phyloP scores from a whole-genome alignment of 352 stramenopile species.

The Globisporangium canariense region DNA sequence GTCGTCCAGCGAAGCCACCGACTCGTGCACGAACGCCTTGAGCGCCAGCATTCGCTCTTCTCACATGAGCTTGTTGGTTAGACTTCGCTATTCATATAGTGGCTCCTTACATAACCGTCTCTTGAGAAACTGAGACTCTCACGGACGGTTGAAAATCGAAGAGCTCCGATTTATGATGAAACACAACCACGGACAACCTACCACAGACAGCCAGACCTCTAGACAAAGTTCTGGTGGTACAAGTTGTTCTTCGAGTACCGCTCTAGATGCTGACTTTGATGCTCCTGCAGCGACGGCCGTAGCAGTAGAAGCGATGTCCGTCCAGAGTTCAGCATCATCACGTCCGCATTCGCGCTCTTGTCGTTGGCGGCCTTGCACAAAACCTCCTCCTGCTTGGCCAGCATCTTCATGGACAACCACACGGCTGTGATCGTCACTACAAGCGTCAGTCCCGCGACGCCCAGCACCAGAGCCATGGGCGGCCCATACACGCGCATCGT shows the following conservation, averaged over 20 bases:
- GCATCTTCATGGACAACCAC: slow-evolving; percentile 17
- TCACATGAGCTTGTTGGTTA: too few species aligned
- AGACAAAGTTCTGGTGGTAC: slow-evolving; percentile 6
- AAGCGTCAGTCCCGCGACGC: slow-evolving; percentile 28
- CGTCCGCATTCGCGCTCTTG: slow-evolving; percentile 17
- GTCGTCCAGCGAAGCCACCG: slow-evolving; percentile 45
- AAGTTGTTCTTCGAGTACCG: slow-evolving; percentile 1
- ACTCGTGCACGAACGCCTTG: slow-evolving; percentile 67
- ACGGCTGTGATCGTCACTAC: slow-evolving; percentile 24
- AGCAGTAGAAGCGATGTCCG: not conserved
- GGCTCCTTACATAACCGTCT: too few species aligned
- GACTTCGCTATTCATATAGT: not conserved
- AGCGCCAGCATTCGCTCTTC: slow-evolving; percentile 41
- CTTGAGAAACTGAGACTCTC: too few species aligned
- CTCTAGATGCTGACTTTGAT: not conserved
- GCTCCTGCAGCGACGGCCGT: slow-evolving; percentile 2
- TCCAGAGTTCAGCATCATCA: too few species aligned
- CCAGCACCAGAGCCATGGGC: slow-evolving; percentile 35
- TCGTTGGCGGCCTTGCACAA: slow-evolving; percentile 13
- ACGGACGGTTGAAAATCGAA: too few species aligned
- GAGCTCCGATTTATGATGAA: too few species aligned
- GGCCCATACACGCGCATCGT: slow-evolving; percentile 35
- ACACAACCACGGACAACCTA: too few species aligned
- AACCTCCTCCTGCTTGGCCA: slow-evolving; percentile 16
- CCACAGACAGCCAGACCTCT: not conserved